Percentiles rank a stretch among this genome's conserved stretches.
Evolutionary conservation across 768 basidiomycete species (phyloP).

Genomic region (Pulveroboletus frians): DNA sequence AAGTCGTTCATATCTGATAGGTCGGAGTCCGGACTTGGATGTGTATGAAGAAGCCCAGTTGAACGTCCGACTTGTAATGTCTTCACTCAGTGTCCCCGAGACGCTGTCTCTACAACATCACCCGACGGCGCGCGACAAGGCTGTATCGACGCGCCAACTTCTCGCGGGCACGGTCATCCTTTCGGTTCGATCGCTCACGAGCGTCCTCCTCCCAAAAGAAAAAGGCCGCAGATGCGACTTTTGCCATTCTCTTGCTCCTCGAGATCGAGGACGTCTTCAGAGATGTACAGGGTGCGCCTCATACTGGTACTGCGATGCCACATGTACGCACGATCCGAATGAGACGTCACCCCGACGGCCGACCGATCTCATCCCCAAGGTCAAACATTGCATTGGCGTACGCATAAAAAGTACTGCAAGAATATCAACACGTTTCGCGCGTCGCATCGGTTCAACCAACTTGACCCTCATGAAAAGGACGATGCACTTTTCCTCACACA

Average conservation of each 20-base stretch:
- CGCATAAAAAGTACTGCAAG: slow-evolving; percentile 69
- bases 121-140: slow-evolving; percentile 46
- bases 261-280: slow-evolving; percentile 34
- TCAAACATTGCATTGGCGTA: slow-evolving; percentile 63
- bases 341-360: slow-evolving; percentile 7
- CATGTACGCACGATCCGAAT: slow-evolving; percentile 44
- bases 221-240: slow-evolving; percentile 65
- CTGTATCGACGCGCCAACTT: slow-evolving; percentile 38
- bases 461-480: slow-evolving; percentile 49
- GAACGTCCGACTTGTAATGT: slow-evolving; percentile 6
- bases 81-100: slow-evolving; percentile 6
- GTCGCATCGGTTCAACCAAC: slow-evolving; percentile 42
- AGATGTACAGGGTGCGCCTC: slow-evolving; percentile 63
- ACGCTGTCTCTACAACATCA: slow-evolving; percentile 37
- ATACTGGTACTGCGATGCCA: slow-evolving; percentile 67
- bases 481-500: slow-evolving; percentile 65
- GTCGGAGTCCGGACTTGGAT: not conserved
- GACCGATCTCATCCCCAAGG: slow-evolving; percentile 37
- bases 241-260: slow-evolving; percentile 42
- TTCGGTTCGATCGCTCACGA: slow-evolving; percentile 40
- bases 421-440: slow-evolving; percentile 41
- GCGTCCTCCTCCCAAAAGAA: slow-evolving; percentile 47
- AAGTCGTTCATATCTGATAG: not conserved
- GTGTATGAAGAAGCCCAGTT: too few species aligned
- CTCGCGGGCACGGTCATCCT: slow-evolving; percentile 48